A percentile compares a stretch with the other conserved stretches of the same genome.
Evolutionary conservation across 2,329 filamentous ascomycete species (phyloP).

Genomic region (Colletotrichum sansevieriae): DNA sequence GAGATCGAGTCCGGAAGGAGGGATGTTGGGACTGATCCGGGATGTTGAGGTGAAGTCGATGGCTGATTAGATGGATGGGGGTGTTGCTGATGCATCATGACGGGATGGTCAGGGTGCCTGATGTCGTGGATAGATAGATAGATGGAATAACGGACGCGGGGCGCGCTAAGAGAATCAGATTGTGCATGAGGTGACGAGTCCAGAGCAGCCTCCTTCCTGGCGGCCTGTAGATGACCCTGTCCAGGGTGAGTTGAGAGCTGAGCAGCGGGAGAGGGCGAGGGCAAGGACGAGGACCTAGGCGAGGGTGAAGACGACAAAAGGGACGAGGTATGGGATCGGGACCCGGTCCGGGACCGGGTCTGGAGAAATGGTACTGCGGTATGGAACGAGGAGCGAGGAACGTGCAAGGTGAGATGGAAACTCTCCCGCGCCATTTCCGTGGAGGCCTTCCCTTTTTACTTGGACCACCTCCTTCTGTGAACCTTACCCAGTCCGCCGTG

Average conservation of each 20-base stretch:
- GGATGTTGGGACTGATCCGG: conserved; percentile 18
- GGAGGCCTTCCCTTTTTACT: conserved; percentile 15
- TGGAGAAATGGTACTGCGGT: conserved; percentile 1
- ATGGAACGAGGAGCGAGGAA: too few species aligned
- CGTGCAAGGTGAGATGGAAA: neutral
- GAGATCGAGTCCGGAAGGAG: conserved; percentile 2
- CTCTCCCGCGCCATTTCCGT: conserved; percentile 32
- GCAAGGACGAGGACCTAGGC: neutral
- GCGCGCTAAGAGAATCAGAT: conserved; percentile 19
- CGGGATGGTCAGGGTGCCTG: conserved; percentile 17
- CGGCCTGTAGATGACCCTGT: neutral
- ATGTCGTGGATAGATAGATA: conserved; percentile 26
- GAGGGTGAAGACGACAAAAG: neutral
- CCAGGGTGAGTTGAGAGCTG: neutral
- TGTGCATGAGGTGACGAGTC: conserved; percentile 24
- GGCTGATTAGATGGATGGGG: neutral
- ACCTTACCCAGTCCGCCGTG: too few species aligned
- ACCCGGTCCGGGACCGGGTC: conserved; percentile 11
- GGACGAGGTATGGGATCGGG: neutral
- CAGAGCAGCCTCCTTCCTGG: conserved; percentile 12
- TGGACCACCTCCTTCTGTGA: neutral
- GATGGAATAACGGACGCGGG: conserved; percentile 13
- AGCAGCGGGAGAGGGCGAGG: neutral
- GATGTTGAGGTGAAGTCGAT: conserved; percentile 14
- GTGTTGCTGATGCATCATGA: conserved; percentile 12